Evolutionary conservation across 441 rosid genomes (phyloP).

Genomic region (Erodium texanum): DNA sequence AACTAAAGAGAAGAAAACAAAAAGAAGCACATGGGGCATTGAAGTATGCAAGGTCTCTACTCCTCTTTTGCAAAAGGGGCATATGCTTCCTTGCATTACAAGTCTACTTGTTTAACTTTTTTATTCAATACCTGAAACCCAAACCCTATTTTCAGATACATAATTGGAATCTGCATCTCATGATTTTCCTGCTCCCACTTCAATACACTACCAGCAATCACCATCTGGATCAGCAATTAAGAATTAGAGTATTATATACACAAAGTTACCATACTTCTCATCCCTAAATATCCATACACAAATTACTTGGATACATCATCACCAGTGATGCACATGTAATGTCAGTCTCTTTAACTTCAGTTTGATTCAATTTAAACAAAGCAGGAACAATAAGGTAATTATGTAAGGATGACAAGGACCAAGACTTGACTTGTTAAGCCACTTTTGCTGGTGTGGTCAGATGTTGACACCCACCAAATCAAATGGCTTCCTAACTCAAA

Average conservation of each 20-base stretch:
- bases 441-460: neutral
- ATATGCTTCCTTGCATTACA: constrained; percentile 20
- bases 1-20: neutral
- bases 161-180: neutral
- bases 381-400: no score
- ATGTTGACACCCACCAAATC: neutral
- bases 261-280: no score
- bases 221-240: neutral
- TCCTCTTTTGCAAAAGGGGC: constrained; percentile 16
- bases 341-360: no score
- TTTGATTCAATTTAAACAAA: no score
- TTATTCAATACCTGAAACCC: neutral
- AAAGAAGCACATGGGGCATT: constrained; percentile 16
- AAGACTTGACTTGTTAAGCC: neutral
- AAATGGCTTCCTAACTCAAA: neutral
- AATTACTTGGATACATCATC: no score
- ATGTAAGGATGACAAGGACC: neutral
- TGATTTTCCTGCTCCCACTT: neutral
- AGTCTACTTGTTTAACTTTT: constrained; percentile 16
- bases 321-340: no score
- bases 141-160: neutral
- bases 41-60: constrained; percentile 1
- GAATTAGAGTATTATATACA: neutral
- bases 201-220: neutral
- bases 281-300: no score